These are phyloP conservation scores for Trichoderma oligosporum DNA, from an alignment of 2,329 filamentous ascomycete genomes.

Conservation along the genomic window DNA sequence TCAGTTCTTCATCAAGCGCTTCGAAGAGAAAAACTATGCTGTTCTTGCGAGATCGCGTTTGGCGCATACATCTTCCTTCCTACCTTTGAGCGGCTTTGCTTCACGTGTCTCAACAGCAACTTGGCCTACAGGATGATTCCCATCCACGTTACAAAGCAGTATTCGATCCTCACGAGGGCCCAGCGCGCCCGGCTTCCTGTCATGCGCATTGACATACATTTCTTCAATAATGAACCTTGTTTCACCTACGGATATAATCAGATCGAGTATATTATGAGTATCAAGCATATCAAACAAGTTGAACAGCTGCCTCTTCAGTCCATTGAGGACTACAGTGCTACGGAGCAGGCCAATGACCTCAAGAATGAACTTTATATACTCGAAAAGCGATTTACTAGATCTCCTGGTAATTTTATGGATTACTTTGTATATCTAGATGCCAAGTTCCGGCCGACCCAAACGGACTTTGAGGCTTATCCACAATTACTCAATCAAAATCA, in stretches of 20 bases:
- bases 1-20: slow-evolving; percentile 25
- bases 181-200: slow-evolving; percentile 23
- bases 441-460: neutral
- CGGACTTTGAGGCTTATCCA: slow-evolving; percentile 6
- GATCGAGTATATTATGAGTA: slow-evolving; percentile 27
- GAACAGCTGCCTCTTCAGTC: slow-evolving; percentile 27
- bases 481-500: neutral
- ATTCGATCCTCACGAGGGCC: slow-evolving; percentile 25
- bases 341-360: too few species aligned
- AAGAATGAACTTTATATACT: too few species aligned
- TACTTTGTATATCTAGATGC: neutral
- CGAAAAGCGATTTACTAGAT: too few species aligned
- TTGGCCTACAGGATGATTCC: slow-evolving; percentile 28
- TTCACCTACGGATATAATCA: slow-evolving; percentile 19
- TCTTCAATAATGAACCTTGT: slow-evolving; percentile 22
- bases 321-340: too few species aligned
- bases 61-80: slow-evolving; percentile 33
- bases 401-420: slow-evolving; percentile 21
- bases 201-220: slow-evolving; percentile 26
- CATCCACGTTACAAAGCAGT: slow-evolving; percentile 23
- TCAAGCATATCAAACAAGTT: slow-evolving; percentile 30
- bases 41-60: slow-evolving; percentile 28
- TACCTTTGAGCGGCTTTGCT: slow-evolving; percentile 32
- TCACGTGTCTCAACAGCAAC: slow-evolving; percentile 28
- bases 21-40: slow-evolving; percentile 25